Evolutionary conservation across 1,284 basidiomycete species (phyloP), one percentile per base, ranked within the genome.

Genomic region (Ceratobasidium sp.): DNA sequence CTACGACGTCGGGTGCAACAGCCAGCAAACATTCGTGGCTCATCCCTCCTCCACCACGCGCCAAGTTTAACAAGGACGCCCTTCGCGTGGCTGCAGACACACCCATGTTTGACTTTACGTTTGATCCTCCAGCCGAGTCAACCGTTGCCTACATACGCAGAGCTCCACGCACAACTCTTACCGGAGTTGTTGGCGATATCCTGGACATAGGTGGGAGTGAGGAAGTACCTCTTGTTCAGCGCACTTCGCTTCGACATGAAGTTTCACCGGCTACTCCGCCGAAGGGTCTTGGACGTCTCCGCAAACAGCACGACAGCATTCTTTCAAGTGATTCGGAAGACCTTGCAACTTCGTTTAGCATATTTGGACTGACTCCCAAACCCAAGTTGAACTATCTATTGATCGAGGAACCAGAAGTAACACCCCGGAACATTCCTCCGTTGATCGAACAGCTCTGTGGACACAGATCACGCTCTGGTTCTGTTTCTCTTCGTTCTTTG

Each of bases 271-370:
- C 32, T 34, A 30, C 2, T 32, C 34, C 36, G 16, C n/a, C 8
- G 21, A 39, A 36, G 55, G 39, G 43, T 12, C 43, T 45, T 26
- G 34, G n/a, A 14, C n/a, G 23, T 1, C 62, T 16, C 28, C 39
- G 64, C n/a, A 69, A 69, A 26, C 28, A 52, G 10, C 64, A 57
- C 23, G 64, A 69, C 41, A 69, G 64, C 26, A 69, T 69, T 26
- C 26, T 69, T n/a, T 69, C 64, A 10, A 69, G 50, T 16, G 64
- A 69, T 34, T 69, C 64, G 2, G 64, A 55, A 21, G 64, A 69
- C 36, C 12, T 18, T 10, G 50, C 12, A 23, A 39, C 39, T 3
- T 57, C 39, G 2, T 14, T 69, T 5, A 57, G 64, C 52, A 30
- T 45, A 8, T 55, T 39, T 30, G 52, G 36, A 18, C 21, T 69